Percentiles rank a stretch among this genome's conserved stretches.
phyloP scores from a whole-genome alignment of 805 yeast genomes.

The Candida methanosorbosa region DNA sequence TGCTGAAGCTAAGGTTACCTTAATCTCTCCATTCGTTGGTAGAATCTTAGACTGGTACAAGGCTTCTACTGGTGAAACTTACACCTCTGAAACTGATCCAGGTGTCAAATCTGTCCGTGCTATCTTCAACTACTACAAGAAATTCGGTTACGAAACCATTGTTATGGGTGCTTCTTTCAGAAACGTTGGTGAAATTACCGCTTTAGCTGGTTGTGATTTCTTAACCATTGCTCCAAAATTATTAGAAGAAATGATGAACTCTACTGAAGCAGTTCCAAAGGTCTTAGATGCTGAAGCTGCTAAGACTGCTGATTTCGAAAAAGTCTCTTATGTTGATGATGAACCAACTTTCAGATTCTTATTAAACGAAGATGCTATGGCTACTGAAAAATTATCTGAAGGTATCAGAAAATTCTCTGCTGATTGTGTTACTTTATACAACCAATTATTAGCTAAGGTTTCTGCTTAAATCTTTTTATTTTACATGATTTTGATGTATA shows the following conservation, averaged over 20 bases:
- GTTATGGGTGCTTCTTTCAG: conserved; percentile 99
- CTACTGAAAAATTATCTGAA: conserved; percentile 93
- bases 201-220: conserved; percentile 94
- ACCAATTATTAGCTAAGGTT: conserved; percentile 30
- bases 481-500: too few relatives aligned
- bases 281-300: conserved; percentile 67
- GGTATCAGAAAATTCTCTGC: conserved; percentile 97
- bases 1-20: conserved; percentile 94
- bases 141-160: conserved; percentile 90
- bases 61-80: conserved; percentile 84
- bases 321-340: conserved; percentile 75
- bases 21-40: conserved; percentile 98
- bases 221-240: conserved; percentile 91
- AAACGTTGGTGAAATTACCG: conserved; percentile 90
- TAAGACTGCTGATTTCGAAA: conserved; percentile 42
- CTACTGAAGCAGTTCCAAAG: conserved; percentile 72
- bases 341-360: conserved; percentile 87
- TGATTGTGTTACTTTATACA: conserved; percentile 76
- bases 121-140: conserved; percentile 97
- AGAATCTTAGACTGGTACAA: conserved; percentile 98
- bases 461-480: background rate
- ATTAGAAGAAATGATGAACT: conserved; percentile 79
- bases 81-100: conserved; percentile 78
- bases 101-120: conserved; percentile 88
- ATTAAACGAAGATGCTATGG: conserved; percentile 96